A percentile compares a stretch with the other conserved stretches of the same genome.
phyloP scores from a whole-genome alignment of 2,329 filamentous ascomycete genomes.

The Phialocephala subalpina region DNA sequence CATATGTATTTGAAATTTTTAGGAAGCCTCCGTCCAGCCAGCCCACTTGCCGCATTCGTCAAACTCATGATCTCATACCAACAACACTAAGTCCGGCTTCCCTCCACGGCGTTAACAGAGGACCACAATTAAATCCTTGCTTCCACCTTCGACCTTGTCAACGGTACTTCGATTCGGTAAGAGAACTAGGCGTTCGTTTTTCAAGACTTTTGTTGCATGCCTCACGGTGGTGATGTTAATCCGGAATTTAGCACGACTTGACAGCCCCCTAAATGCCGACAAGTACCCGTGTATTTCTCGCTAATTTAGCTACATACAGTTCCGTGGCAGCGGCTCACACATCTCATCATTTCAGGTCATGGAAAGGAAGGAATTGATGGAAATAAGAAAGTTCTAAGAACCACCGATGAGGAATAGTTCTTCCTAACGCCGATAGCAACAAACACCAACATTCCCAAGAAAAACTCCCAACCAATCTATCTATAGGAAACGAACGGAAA shows the following conservation, averaged over 20 bases:
- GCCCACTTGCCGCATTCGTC: background rate
- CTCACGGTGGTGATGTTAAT: no score
- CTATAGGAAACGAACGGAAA: background rate
- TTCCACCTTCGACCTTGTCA: background rate
- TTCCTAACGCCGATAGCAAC: background rate
- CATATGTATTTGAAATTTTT: no score
- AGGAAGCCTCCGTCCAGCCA: background rate
- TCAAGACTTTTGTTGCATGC: background rate
- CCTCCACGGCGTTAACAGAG: no score
- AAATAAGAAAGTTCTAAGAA: background rate
- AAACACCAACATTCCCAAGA: background rate
- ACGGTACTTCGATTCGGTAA: background rate
- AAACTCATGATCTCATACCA: background rate
- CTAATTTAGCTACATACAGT: background rate
- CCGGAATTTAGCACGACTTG: background rate
- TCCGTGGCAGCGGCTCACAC: background rate
- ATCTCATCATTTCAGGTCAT: background rate
- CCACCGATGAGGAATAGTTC: background rate
- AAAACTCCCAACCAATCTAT: background rate
- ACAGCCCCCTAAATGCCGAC: slow-evolving; percentile 2
- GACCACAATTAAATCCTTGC: background rate
- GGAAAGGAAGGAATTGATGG: background rate
- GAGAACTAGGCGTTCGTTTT: background rate
- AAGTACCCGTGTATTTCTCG: background rate
- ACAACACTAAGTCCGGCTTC: background rate